A percentile compares a stretch with the other conserved stretches of the same genome.
Evolutionary conservation across 164 flowering plant species (phyloP).

Genomic region (Sextonia rubra): DNA sequence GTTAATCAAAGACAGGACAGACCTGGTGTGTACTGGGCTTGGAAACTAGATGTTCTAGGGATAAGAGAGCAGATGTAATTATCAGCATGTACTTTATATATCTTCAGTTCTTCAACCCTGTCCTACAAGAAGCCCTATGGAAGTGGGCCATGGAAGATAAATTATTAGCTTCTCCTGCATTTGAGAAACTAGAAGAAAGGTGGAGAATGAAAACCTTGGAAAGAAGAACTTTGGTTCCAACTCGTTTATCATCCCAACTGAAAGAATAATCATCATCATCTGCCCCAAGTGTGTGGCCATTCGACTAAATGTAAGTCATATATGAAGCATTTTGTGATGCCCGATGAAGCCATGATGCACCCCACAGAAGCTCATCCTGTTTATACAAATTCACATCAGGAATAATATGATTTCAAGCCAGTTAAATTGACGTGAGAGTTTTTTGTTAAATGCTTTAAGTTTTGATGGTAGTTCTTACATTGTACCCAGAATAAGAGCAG

Average conservation of each 20-base stretch:
- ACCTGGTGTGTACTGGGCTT: constrained; percentile 92
- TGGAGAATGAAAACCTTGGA: constrained; percentile 45
- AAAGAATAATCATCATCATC: constrained; percentile 77
- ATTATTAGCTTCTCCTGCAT: neutral
- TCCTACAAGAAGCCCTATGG: constrained; percentile 58
- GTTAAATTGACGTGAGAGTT: neutral
- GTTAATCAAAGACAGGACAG: constrained; percentile 4
- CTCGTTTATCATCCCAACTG: constrained; percentile 92
- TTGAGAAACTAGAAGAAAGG: neutral
- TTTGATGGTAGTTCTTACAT: constrained; percentile 36
- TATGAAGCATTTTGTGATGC: constrained; percentile 59
- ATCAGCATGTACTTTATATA: constrained; percentile 77
- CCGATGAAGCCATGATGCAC: constrained; percentile 88
- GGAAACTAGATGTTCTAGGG: constrained; percentile 67
- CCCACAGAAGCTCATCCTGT: constrained; percentile 97
- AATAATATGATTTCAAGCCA: neutral
- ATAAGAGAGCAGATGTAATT: constrained; percentile 83
- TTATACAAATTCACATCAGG: neutral
- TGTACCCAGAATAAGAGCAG: constrained; percentile 93
- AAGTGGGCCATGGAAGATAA: neutral
- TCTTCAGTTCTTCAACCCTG: constrained; percentile 44
- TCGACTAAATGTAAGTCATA: constrained; percentile 66
- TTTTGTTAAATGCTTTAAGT: too few species aligned
- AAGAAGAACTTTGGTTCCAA: constrained; percentile 83
- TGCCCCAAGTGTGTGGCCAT: constrained; percentile 80